Evolutionary conservation across 352 stramenopile genomes (phyloP), one percentile per base, ranked within the genome.

Genomic region (Discostella stelligera): DNA sequence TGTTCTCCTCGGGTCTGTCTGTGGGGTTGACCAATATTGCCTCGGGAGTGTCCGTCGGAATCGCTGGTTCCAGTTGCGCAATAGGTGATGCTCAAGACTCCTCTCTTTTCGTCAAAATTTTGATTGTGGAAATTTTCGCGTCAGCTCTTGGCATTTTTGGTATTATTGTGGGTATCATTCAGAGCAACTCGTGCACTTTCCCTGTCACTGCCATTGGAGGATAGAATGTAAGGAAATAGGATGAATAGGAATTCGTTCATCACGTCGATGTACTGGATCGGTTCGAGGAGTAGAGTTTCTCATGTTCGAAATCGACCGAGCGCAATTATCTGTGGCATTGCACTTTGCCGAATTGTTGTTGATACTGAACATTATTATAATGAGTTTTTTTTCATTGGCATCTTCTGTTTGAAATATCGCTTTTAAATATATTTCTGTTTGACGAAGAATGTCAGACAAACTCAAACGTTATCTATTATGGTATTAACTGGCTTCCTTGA

Each of bases 121-220:
- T 99, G 67, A 92, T 98, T 89, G 95, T 98, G n/a, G 96, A 98
- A 90, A 99, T 99, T 95, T 99, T 99, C 83, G 97, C 96, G 48
- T 98, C 94, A 77, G 97, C 97, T 21, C 88, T 99, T 59, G 97
- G 97, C 58, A 99, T 99, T 77, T 99, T 99, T 75, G 97, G 97
- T 58, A 96, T 98, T 64, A 98, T 98, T 82, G 96, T 98, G 32
- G 95, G 95, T 69, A 99, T 99, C 82, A 99, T 99, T 88, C 87
- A 98, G 83, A 98, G 94, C 78, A 99, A 99, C 90, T 79, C 84
- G 66, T 90, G 84, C 72, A 88, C 77, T 8, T 93, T 93, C 60
- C 88, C 88, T 6, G 76, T 89, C 80, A 65, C 83, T 59, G 69
- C 80, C 20, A 37, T 88, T 54, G 61, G 76, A 54, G 37, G 37